Conservation (phyloP, 1,284 basidiomycete genomes). For the Melampsora allii-populina region DNA sequence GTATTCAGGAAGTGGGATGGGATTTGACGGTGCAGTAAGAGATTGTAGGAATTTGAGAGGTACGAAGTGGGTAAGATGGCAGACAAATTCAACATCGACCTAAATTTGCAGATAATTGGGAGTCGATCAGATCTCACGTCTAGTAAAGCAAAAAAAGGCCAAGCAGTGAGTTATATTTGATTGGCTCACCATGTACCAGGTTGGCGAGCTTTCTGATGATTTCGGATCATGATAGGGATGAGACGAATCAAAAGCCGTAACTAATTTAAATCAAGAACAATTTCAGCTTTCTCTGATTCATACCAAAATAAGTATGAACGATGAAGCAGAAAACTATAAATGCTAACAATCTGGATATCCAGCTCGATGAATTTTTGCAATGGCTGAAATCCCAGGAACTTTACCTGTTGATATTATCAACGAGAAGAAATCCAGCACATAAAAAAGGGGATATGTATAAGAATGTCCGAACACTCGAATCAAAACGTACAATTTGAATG, state of each 20-base stretch:
- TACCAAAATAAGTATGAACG: conserved; percentile 6
- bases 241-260: conserved; percentile 50
- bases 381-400: conserved; percentile 55
- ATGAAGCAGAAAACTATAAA: conserved; percentile 12
- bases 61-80: conserved; percentile 68
- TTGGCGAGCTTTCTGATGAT: conserved; percentile 69
- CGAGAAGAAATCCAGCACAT: conserved; percentile 81
- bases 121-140: not conserved
- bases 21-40: conserved; percentile 53
- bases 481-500: conserved; percentile 74
- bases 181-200: conserved; percentile 71
- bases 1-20: conserved; percentile 47
- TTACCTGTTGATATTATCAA: conserved; percentile 60
- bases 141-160: not conserved
- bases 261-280: conserved; percentile 12
- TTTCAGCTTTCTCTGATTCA: conserved; percentile 45
- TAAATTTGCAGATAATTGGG: not conserved
- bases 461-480: conserved; percentile 59
- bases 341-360: conserved; percentile 82
- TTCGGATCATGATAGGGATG: conserved; percentile 93
- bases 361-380: conserved; percentile 58
- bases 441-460: not conserved
- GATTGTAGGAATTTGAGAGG: conserved; percentile 71
- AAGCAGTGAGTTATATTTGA: not conserved
- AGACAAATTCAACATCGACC: conserved; percentile 74